Percentiles rank a stretch among this genome's conserved stretches.
Conservation (phyloP, 2,329 filamentous ascomycete genomes). For the Neocatenulostroma microsporum region DNA sequence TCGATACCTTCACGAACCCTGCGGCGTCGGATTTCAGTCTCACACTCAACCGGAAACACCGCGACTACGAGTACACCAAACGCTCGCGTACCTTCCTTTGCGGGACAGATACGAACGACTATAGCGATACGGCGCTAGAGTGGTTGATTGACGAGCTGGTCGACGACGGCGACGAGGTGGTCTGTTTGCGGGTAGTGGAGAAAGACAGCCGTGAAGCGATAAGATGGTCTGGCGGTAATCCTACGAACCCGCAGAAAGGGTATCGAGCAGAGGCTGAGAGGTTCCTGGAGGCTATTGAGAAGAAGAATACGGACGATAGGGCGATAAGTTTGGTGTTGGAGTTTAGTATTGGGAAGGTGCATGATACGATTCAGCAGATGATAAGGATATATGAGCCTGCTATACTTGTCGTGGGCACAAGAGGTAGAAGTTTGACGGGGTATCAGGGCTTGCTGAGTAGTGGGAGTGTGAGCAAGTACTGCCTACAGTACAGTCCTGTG, state of each 20-base stretch:
- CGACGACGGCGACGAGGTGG: conserved; percentile 87
- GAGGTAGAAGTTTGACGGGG: conserved; percentile 74
- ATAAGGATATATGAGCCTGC: conserved; percentile 88
- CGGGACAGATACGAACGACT: conserved; percentile 82
- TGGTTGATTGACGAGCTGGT: conserved; percentile 90
- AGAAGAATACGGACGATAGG: conserved; percentile 72
- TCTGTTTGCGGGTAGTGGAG: conserved; percentile 82
- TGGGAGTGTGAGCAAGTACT: conserved; percentile 90
- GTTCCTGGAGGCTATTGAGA: conserved; percentile 67
- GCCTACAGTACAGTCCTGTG: conserved; percentile 84
- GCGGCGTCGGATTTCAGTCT: conserved; percentile 65
- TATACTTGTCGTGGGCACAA: conserved; percentile 83
- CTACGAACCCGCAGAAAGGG: conserved; percentile 41
- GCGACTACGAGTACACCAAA: conserved; percentile 72
- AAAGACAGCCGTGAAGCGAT: conserved; percentile 63
- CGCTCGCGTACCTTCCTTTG: conserved; percentile 84
- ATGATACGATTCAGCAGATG: conserved; percentile 83
- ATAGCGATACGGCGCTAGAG: conserved; percentile 84
- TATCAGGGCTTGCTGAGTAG: conserved; percentile 72
- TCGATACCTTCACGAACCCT: conserved; percentile 63
- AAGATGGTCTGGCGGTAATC: conserved; percentile 33
- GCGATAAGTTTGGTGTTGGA: conserved; percentile 81
- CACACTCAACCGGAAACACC: conserved; percentile 77
- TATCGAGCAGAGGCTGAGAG: conserved; percentile 70
- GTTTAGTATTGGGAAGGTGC: conserved; percentile 80